A percentile compares a stretch with the other conserved stretches of the same genome.
These are phyloP conservation scores for Sarcodon aspratus DNA, from an alignment of 768 basidiomycete species.

Conservation along the genomic window DNA sequence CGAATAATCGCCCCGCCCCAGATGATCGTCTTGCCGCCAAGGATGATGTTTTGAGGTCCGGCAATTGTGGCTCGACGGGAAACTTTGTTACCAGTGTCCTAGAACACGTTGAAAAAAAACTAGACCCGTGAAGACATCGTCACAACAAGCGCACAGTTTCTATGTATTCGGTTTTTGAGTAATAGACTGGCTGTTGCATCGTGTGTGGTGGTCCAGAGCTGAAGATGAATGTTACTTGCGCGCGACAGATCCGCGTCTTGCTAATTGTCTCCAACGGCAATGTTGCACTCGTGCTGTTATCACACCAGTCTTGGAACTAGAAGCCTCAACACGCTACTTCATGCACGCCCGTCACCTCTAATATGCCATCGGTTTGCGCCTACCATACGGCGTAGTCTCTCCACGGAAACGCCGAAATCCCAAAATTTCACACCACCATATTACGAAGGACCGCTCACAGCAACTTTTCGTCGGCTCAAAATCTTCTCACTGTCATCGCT, in stretches of 20 bases:
- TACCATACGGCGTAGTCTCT: too few relatives aligned
- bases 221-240: background rate
- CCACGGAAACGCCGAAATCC: too few relatives aligned
- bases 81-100: constrained; percentile 97
- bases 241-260: background rate
- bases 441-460: constrained; percentile 62
- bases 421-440: too few relatives aligned
- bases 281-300: too few relatives aligned
- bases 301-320: too few relatives aligned
- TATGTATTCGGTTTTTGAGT: constrained; percentile 76
- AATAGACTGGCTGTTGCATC: constrained; percentile 71
- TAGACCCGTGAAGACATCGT: background rate
- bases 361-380: too few relatives aligned
- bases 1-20: constrained; percentile 84
- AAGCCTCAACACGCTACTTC: too few relatives aligned
- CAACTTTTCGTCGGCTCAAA: constrained; percentile 70
- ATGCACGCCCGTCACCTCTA: too few relatives aligned
- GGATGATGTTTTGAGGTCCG: constrained; percentile 93
- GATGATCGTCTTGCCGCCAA: constrained; percentile 95
- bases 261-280: too few relatives aligned
- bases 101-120: constrained; percentile 2
- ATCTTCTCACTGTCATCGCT: constrained; percentile 77
- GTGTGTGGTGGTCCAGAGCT: background rate
- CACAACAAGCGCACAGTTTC: constrained; percentile 49
- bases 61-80: constrained; percentile 85